Evolutionary conservation across 768 basidiomycete genomes (phyloP).

Genomic region (Pholiota microspora): DNA sequence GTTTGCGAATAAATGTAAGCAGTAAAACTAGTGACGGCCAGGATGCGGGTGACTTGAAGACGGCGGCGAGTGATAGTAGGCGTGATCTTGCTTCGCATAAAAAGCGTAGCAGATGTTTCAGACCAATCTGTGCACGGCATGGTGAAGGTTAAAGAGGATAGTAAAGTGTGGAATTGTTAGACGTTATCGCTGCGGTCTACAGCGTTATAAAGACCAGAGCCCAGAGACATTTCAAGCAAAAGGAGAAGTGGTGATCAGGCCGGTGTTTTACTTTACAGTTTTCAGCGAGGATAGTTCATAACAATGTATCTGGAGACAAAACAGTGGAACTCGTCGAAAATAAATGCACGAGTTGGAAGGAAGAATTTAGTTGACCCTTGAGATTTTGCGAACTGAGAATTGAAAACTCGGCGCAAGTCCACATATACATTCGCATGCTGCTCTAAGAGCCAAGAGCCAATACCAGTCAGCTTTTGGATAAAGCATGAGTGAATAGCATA

Average conservation of each 20-base stretch:
- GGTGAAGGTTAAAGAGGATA: background rate
- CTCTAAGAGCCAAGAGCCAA: no score
- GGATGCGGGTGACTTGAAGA: constrained; percentile 8
- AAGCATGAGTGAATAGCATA: no score
- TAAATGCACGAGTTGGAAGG: no score
- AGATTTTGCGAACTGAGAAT: no score
- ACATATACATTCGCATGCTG: no score
- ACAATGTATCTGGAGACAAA: background rate
- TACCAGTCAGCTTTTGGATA: no score
- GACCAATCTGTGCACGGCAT: background rate
- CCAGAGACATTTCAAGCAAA: background rate
- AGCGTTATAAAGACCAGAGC: background rate
- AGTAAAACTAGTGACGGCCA: constrained; percentile 14
- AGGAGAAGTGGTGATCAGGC: background rate
- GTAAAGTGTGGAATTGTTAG: background rate
- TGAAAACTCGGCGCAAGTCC: no score
- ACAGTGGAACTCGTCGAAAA: no score
- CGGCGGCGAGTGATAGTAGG: constrained; percentile 10
- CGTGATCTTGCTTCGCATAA: constrained; percentile 2
- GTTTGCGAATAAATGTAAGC: constrained; percentile 18
- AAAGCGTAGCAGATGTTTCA: background rate
- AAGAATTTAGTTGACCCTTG: no score
- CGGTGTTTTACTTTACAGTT: background rate
- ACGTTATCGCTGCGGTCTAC: no score
- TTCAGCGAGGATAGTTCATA: background rate